Base-by-base conservation (phyloP, 1,284 basidiomycete species). In the Boletus hoseneyae region DNA sequence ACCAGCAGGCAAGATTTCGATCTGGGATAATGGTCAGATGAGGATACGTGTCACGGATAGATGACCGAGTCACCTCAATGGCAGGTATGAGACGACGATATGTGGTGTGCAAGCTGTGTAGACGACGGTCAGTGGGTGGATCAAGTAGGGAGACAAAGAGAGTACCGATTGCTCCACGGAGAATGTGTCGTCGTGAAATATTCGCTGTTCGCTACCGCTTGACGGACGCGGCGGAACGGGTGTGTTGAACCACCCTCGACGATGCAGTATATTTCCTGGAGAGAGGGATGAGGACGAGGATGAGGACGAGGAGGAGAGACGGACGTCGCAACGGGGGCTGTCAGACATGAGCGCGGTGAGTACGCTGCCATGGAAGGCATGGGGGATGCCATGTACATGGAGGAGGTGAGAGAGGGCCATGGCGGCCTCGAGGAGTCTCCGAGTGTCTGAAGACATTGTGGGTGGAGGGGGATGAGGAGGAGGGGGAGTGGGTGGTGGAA, bases 1-100 rank as follows among this genome's bases (percentile, higher is more conserved):
- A 18, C 88, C 87, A 39, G 87, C 87, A 21, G 83, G 82, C 37
- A 90, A 65, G 50, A 90, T 87, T 68, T 90, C 87, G 66, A 90
- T 88, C 87, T 90, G 55, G 27, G 41, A 23, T 38, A 11, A 5
- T 25, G 23, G 6, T 6, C 23, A 47, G 15, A 13, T 54, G 51
- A 39, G 50, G 12, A 12, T 1, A 12, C 16, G 21, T 11, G 40
- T 10, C 32, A 33, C 35, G 21, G 69, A 54, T 68, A 52, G 25
- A 43, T 67, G n/a, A 23, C 11, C 16, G 12, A 47, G 62, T 58
- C 50, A 71, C 71, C 55, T 74, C 73, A 32, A 74, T 67, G 12
- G 71, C 55, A 15, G 73, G 73, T 54, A 74, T 75, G 47, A 75
- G 65, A 50, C 73, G 74, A 60, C 76, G 75, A 59, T 80, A 83